Evolutionary conservation across 257 asterid genomes (phyloP).

Genomic region (Solanum chiquidenum): DNA sequence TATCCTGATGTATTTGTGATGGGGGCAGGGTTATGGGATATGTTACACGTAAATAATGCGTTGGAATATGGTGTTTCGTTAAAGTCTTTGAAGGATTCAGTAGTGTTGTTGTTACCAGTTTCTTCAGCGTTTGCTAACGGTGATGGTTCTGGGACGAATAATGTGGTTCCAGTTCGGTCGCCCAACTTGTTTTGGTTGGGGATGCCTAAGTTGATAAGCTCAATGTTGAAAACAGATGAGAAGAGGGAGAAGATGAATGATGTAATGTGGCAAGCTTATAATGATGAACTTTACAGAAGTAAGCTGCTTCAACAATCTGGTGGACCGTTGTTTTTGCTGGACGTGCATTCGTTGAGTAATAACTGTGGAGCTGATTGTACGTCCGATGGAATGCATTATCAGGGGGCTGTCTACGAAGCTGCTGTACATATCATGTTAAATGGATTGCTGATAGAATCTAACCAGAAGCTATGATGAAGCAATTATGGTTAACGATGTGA

Average conservation of each 20-base stretch:
- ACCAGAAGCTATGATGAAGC: conserved; percentile 48
- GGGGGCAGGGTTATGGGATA: conserved; percentile 97
- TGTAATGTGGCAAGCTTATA: conserved; percentile 32
- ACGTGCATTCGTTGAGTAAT: conserved; percentile 47
- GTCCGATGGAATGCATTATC: conserved; percentile 86
- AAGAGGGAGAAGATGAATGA: conserved; percentile 67
- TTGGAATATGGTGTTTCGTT: conserved; percentile 44
- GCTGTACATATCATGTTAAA: conserved; percentile 78
- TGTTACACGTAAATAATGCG: conserved; percentile 60
- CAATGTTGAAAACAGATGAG: conserved; percentile 64
- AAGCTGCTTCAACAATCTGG: conserved; percentile 47
- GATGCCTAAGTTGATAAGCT: conserved; percentile 68
- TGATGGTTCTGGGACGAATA: background rate
- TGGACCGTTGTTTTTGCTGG: conserved; percentile 63
- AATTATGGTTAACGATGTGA: background rate
- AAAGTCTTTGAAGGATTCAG: conserved; percentile 43
- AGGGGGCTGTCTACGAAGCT: conserved; percentile 62
- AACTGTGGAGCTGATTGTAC: conserved; percentile 70
- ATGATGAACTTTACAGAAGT: conserved; percentile 37
- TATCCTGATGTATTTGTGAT: conserved; percentile 74
- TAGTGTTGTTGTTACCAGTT: conserved; percentile 52
- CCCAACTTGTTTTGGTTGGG: conserved; percentile 88
- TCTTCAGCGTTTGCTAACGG: conserved; percentile 19
- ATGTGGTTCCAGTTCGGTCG: conserved; percentile 12
- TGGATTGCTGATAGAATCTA: conserved; percentile 78